Percentiles rank a stretch among this genome's conserved stretches.
Conservation (phyloP, 192 early-diverging fungal species). For the Entophlyctis helioformis region DNA sequence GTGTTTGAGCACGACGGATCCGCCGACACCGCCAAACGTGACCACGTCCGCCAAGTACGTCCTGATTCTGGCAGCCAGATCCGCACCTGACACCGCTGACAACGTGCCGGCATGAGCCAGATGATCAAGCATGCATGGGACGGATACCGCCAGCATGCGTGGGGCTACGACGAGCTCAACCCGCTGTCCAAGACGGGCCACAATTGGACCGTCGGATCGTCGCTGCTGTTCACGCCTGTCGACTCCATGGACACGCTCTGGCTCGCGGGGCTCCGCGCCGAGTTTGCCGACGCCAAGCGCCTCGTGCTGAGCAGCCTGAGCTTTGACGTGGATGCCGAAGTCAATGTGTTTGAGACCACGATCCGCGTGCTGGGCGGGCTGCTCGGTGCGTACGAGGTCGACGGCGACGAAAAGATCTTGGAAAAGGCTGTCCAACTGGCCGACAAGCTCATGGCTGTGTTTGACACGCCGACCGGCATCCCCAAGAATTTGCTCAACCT, state of each 20-base stretch:
- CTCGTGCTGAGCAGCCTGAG: conserved; percentile 44
- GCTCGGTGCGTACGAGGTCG: conserved; percentile 74
- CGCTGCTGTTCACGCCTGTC: conserved; percentile 48
- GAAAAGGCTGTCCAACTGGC: conserved; percentile 60
- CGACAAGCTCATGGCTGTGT: conserved; percentile 56
- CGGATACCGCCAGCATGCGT: conserved; percentile 65
- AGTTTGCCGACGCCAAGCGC: conserved; percentile 62
- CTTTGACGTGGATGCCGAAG: conserved; percentile 14
- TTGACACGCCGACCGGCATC: conserved; percentile 61
- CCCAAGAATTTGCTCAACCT: conserved; percentile 54
- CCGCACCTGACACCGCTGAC: too few relatives aligned
- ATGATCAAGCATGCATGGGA: conserved; percentile 41
- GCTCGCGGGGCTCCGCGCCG: conserved; percentile 68
- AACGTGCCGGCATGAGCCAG: too few relatives aligned
- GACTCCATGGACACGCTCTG: conserved; percentile 81
- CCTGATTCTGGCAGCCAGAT: too few relatives aligned
- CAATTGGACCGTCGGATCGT: conserved; percentile 21
- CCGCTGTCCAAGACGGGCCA: conserved; percentile 9
- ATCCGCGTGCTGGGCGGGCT: conserved; percentile 76
- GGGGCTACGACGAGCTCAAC: conserved; percentile 55
- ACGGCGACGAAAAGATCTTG: conserved; percentile 53
- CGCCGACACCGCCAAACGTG: too few relatives aligned
- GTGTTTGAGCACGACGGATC: too few relatives aligned
- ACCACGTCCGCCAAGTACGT: too few relatives aligned
- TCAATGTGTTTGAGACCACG: conserved; percentile 74